Percentiles rank a stretch among this genome's conserved stretches.
Evolutionary conservation across 257 asterid genomes (phyloP).

Genomic region (Capsicum rhomboideum): DNA sequence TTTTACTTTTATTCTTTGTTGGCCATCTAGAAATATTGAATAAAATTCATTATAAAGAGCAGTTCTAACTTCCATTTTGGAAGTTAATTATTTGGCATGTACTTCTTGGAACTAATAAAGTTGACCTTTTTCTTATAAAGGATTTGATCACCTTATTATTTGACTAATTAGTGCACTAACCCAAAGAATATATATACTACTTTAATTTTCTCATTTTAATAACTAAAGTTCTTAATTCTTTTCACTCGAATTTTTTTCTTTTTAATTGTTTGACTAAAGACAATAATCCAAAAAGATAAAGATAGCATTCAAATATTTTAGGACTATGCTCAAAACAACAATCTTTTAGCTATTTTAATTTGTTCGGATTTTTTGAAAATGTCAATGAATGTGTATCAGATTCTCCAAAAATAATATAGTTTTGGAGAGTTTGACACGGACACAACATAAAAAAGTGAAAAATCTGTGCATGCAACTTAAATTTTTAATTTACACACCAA

Average conservation of each 20-base stretch:
- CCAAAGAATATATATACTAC: background rate
- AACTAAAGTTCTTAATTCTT: background rate
- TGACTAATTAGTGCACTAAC: background rate
- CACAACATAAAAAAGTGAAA: too few species aligned
- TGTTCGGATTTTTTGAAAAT: too few species aligned
- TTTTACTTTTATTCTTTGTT: background rate
- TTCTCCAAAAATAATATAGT: too few species aligned
- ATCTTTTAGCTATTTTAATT: background rate
- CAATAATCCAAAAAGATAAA: background rate
- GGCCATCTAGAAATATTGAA: background rate
- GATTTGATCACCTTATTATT: background rate
- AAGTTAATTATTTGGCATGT: background rate
- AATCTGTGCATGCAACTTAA: too few species aligned
- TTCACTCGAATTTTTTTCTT: too few species aligned
- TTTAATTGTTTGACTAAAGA: background rate
- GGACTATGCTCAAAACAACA: background rate
- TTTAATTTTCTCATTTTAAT: background rate
- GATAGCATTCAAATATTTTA: background rate
- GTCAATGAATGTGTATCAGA: too few species aligned
- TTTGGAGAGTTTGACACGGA: too few species aligned
- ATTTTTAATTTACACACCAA: background rate
- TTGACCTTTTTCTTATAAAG: background rate
- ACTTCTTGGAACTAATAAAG: background rate
- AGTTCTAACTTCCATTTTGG: slow-evolving; percentile 3
- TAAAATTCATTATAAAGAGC: background rate